Percentiles rank a stretch among this genome's conserved stretches.
phyloP scores from a whole-genome alignment of 1,284 basidiomycete species.

The Albatrellus sp. region DNA sequence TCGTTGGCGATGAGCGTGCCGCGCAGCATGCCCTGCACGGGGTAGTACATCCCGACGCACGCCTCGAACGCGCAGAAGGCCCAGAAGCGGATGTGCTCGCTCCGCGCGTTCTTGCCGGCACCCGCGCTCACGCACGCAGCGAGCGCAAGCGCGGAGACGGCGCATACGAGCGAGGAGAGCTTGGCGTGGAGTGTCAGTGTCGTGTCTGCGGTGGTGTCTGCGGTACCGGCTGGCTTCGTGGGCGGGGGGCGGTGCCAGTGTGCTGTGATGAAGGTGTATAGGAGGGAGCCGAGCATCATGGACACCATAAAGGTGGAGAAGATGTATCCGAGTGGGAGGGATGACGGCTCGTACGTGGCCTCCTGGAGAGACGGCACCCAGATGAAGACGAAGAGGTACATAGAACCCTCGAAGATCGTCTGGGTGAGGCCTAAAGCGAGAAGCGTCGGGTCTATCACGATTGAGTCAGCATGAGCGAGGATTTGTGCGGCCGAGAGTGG shows the following conservation, averaged over 20 bases:
- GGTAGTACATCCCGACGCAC: conserved; percentile 70
- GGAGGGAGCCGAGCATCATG: conserved; percentile 66
- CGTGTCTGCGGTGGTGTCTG: conserved; percentile 18
- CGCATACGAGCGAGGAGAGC: conserved; percentile 51
- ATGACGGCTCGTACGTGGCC: conserved; percentile 23
- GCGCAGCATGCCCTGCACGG: conserved; percentile 64
- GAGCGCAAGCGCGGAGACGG: conserved; percentile 43
- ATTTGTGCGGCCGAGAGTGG: not conserved
- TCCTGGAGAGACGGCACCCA: conserved; percentile 70
- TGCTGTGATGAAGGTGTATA: conserved; percentile 46
- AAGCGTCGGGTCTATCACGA: conserved; percentile 38
- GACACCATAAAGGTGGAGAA: conserved; percentile 70
- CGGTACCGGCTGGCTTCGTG: conserved; percentile 8
- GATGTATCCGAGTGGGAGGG: conserved; percentile 60
- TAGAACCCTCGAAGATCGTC: conserved; percentile 69
- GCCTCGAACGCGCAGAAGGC: conserved; percentile 65
- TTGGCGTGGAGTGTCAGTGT: conserved; percentile 52
- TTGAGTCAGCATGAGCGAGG: not conserved
- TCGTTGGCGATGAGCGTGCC: conserved; percentile 60
- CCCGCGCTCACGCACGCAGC: conserved; percentile 34
- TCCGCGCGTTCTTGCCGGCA: conserved; percentile 13
- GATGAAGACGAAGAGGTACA: conserved; percentile 75
- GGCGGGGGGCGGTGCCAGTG: conserved; percentile 19
- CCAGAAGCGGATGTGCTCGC: conserved; percentile 51
- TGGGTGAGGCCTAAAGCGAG: conserved; percentile 62